These are phyloP conservation scores for Puccinia horiana DNA, from an alignment of 1,284 basidiomycete genomes.

Conservation along the genomic window DNA sequence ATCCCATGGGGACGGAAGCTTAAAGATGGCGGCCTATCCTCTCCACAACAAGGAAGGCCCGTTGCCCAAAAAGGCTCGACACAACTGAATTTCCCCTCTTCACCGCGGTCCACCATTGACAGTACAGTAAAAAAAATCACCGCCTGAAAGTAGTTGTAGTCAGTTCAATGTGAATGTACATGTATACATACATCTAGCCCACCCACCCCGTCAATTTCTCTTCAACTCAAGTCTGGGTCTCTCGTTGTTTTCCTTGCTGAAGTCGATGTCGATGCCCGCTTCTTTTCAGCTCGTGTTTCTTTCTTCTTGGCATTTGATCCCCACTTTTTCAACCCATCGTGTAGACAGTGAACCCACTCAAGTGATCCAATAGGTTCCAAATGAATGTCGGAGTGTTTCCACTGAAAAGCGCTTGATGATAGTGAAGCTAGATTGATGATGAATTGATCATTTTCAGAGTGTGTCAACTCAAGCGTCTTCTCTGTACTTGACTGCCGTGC, in stretches of 20 bases:
- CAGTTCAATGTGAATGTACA: too few relatives aligned
- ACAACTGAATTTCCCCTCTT: too few relatives aligned
- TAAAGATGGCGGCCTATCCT: not conserved
- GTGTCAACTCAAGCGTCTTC: not conserved
- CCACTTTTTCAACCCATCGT: slow-evolving; percentile 1
- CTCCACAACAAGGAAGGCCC: not conserved
- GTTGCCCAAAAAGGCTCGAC: too few relatives aligned
- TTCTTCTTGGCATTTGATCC: not conserved
- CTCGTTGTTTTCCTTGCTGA: not conserved
- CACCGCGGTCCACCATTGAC: too few relatives aligned
- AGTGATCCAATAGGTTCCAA: not conserved
- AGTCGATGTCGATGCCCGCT: not conserved
- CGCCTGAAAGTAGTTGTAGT: too few relatives aligned
- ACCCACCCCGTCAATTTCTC: too few relatives aligned
- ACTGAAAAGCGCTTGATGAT: not conserved
- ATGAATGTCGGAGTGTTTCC: not conserved
- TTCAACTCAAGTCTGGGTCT: not conserved
- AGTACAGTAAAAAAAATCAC: too few relatives aligned
- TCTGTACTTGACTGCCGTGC: not conserved
- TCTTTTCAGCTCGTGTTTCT: not conserved
- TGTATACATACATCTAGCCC: too few relatives aligned
- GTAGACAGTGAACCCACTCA: not conserved
- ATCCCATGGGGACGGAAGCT: not conserved
- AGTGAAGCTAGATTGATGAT: not conserved
- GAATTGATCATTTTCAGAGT: not conserved